Conservation (phyloP, 768 basidiomycete species). For the Cystobasidium ongulense region DNA sequence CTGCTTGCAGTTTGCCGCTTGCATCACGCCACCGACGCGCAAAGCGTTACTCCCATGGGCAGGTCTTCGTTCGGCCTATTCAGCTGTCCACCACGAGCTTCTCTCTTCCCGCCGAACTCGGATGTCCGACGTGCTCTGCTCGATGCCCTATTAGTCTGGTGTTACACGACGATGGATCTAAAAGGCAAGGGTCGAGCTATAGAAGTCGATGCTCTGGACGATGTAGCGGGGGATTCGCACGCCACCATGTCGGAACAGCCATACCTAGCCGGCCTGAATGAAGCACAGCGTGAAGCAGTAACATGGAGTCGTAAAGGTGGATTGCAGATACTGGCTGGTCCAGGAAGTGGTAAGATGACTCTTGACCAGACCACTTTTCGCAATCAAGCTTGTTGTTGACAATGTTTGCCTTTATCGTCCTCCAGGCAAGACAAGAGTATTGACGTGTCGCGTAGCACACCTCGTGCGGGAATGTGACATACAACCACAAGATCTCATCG, state of each 20-base stretch:
- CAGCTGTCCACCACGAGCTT: no score
- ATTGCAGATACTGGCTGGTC: conserved; percentile 38
- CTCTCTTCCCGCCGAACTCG: no score
- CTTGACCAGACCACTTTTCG: not conserved
- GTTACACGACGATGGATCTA: not conserved
- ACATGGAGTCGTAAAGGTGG: conserved; percentile 2
- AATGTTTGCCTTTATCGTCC: not conserved
- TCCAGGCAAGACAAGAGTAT: conserved; percentile 46
- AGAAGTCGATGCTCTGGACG: not conserved
- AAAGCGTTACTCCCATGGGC: no score
- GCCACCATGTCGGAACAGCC: not conserved
- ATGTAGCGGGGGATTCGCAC: not conserved
- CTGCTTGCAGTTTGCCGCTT: no score
- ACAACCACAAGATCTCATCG: conserved; percentile 13
- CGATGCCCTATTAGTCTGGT: no score
- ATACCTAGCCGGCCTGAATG: conserved; percentile 24
- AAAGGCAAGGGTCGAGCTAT: conserved; percentile 10
- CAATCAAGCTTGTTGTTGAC: not conserved
- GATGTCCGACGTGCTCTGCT: no score
- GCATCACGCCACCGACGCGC: no score
- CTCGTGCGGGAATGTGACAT: conserved; percentile 18
- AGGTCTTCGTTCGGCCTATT: no score
- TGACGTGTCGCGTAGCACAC: conserved; percentile 47
- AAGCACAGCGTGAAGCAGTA: conserved; percentile 35
- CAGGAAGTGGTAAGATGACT: conserved; percentile 33